Base-by-base conservation (phyloP, 257 asterid species). In the Solanum sejunctum region DNA sequence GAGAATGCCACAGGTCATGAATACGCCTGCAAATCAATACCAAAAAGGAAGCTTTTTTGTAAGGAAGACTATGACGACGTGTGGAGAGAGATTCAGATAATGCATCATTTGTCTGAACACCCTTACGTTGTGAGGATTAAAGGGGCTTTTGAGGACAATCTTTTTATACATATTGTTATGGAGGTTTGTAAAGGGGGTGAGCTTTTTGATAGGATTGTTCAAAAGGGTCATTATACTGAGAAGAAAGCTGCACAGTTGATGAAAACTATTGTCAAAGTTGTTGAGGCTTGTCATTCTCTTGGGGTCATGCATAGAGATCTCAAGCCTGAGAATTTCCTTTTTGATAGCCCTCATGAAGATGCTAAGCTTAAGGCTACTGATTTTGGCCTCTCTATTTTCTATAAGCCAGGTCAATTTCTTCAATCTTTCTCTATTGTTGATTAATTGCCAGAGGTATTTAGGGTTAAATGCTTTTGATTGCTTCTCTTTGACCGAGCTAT, bases 241-340 rank as follows among this genome's bases (percentile, higher is more conserved):
- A 64, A 83, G 63, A 84, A 70, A 51, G 88, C 88, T 4, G 88
- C 86, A 43, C 58, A 45, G 66, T 43, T 86, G 82, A 72, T 80
- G 61, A 78, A 84, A 18, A 86, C 88, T 32, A 78, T 86, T 77
- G 88, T 86, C 0, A 83, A 84, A 39, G 88, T 86, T 32, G 86
- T 86, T 2, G 85, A 80, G 78, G 63, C 85, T 75, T 86, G 88
- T 45, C 88, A 86, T 77, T 69, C 82, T 17, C 73, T 83, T 43
- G 88, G 88, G 8, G 88, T 86, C n/a, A 86, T 86, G 88, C 88
- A 86, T 57, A 80, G 87, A 28, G 87, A 85, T 39, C 78, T 85
- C 0, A 85, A 85, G 63, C 87, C 87, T 32, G 88, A 86, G 75
- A 86, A 86, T 78, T 86, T 86, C 85, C 72, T 86, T 57, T 86